phyloP scores from a whole-genome alignment of 306 rosid genomes.

The Fagus sylvatica region DNA sequence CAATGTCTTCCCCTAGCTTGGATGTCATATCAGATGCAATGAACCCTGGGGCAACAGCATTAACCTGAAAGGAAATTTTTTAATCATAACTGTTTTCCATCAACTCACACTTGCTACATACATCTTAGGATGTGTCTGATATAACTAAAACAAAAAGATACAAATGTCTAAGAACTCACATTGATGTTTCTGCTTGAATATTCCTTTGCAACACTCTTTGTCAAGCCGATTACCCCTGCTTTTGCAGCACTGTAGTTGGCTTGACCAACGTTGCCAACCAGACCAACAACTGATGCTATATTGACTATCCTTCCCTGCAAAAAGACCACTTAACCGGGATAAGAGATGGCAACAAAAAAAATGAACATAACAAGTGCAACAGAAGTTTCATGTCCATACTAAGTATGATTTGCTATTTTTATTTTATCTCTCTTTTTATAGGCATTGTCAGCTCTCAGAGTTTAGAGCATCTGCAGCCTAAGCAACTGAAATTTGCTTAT shows the following conservation, averaged over 20 bases:
- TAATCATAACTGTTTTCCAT: slow-evolving; percentile 20
- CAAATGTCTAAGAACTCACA: slow-evolving; percentile 36
- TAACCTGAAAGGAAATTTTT: slow-evolving; percentile 59
- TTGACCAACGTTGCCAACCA: slow-evolving; percentile 91
- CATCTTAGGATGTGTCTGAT: slow-evolving; percentile 8
- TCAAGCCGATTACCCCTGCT: slow-evolving; percentile 96
- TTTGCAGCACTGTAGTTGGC: slow-evolving; percentile 99
- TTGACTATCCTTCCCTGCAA: slow-evolving; percentile 94
- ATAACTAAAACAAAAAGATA: not conserved
- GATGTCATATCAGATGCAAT: slow-evolving; percentile 98
- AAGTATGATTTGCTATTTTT: not conserved
- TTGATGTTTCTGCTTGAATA: slow-evolving; percentile 87
- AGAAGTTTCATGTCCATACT: not conserved
- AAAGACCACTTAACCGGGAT: not conserved
- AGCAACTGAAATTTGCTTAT: not conserved
- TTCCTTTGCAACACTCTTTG: slow-evolving; percentile 89
- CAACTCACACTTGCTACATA: not conserved
- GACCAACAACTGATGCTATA: slow-evolving; percentile 93
- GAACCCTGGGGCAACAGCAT: slow-evolving; percentile 97
- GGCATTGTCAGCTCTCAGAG: not conserved
- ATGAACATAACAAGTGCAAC: not conserved
- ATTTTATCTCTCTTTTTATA: not conserved
- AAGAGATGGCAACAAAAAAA: not conserved
- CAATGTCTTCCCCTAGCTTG: slow-evolving; percentile 75
- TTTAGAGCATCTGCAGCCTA: not conserved